These are phyloP conservation scores for Mycena rosella DNA, from an alignment of 768 basidiomycete genomes.

Conservation along the genomic window DNA sequence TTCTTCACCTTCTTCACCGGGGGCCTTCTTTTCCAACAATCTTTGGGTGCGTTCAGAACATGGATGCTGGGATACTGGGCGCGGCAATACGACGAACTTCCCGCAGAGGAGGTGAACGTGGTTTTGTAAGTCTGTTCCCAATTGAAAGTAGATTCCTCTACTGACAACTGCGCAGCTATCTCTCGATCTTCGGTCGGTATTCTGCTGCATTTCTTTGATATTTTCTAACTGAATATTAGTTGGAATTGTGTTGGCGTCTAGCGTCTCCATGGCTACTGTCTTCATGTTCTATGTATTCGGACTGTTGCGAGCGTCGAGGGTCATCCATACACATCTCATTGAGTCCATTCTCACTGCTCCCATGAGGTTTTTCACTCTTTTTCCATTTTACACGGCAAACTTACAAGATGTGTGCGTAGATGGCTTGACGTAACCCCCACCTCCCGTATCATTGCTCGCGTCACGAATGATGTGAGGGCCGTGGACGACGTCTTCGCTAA, in stretches of 20 bases:
- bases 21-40: slow-evolving; percentile 10
- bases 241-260: no score
- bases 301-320: slow-evolving; percentile 53
- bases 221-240: neutral
- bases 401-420: no score
- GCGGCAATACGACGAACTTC: slow-evolving; percentile 22
- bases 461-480: no score
- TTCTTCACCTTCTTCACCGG: slow-evolving; percentile 28
- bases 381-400: no score
- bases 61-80: slow-evolving; percentile 36
- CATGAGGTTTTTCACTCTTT: no score
- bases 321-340: slow-evolving; percentile 47
- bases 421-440: no score
- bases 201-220: neutral
- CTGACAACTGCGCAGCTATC: neutral
- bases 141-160: no score
- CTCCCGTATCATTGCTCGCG: no score
- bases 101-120: slow-evolving; percentile 20
- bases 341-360: no score
- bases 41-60: slow-evolving; percentile 8
- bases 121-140: slow-evolving; percentile 11
- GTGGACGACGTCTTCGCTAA: no score
- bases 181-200: slow-evolving; percentile 19
- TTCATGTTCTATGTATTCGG: slow-evolving; percentile 49
- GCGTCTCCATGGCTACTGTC: slow-evolving; percentile 39